Evolutionary conservation across 495 filamentous ascomycete species (phyloP), one percentile per base, ranked within the genome.

Genomic region (Penicillium angulare): DNA sequence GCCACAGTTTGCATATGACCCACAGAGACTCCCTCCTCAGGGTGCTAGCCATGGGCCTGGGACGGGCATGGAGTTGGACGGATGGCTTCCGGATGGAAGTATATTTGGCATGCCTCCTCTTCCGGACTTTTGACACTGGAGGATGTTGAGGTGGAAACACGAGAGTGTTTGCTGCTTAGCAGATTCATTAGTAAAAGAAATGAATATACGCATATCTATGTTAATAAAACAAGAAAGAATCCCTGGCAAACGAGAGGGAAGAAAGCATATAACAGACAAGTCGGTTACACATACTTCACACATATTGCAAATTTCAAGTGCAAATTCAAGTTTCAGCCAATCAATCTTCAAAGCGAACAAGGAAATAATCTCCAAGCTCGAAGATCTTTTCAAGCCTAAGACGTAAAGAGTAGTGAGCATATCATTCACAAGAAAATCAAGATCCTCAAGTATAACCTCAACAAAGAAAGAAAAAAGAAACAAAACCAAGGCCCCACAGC

Each of bases 41-140:
- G 43, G n/a, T n/a, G n/a, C n/a, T 29, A 44, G 29, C 18, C 52
- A 45, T 6, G 55, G 47, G 24, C 26, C 55, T 5, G 52, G 53
- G 7, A 57, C 63, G 17, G 58, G 64, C 22, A 66, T 73, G 62
- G 69, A 71, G 33, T 22, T 73, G 24, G 69, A 73, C 51, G 69
- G 64, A 0, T 73, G 69, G 69, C 42, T 71, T 36, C 64, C 69
- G 8, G 64, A 66, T 35, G 66, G 66, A 13, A 66, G 61, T 47
- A 56, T 73, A 3, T 71, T 59, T 47, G 67, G 64, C 8, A 59
- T 68, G 61, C 61, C 60, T 13, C 58, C 55, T 21, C 52, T 72
- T 50, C 67, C 68, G 43, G 67, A 63, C n/a, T 63, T 68, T 47
- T 72, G 52, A 66, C 26, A 6, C 33, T 29, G 20, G 31, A 35